These are phyloP conservation scores for Plectosphaerella cucumerina DNA, from an alignment of 2,329 filamentous ascomycete species.

Conservation along the genomic window DNA sequence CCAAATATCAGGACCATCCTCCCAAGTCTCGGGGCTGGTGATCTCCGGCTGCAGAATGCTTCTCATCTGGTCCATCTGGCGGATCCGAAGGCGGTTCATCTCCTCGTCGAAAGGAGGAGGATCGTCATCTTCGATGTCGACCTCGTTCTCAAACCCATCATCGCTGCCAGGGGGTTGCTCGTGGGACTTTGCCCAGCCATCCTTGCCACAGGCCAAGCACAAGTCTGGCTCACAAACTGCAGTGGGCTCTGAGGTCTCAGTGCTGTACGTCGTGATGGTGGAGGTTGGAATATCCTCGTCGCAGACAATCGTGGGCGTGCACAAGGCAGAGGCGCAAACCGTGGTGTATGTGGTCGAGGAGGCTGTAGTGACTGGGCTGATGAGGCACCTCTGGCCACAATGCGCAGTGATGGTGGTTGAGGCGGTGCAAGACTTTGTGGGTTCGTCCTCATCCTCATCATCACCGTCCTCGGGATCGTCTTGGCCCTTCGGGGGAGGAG, in stretches of 20 bases:
- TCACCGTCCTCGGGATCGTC: neutral
- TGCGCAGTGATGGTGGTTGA: neutral
- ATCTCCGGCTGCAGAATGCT: neutral
- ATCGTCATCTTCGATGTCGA: neutral
- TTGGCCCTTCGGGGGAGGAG: neutral
- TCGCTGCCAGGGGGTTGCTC: neutral
- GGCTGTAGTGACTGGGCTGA: neutral
- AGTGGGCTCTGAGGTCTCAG: neutral
- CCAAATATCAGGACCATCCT: neutral
- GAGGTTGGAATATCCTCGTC: neutral
- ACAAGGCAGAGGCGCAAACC: neutral
- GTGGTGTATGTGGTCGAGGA: neutral
- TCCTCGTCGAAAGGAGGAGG: neutral
- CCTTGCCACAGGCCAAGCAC: neutral
- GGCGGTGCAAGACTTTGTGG: neutral
- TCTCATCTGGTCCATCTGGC: neutral
- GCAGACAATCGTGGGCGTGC: neutral
- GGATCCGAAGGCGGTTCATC: neutral
- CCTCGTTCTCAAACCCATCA: neutral
- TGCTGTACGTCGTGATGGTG: neutral
- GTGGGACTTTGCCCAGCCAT: neutral
- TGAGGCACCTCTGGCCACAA: neutral
- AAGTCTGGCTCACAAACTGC: neutral
- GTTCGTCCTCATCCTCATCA: neutral
- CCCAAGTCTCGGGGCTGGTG: neutral